Evolutionary conservation across 768 basidiomycete species (phyloP), one percentile per base, ranked within the genome.

Genomic region (Mycena amicta): DNA sequence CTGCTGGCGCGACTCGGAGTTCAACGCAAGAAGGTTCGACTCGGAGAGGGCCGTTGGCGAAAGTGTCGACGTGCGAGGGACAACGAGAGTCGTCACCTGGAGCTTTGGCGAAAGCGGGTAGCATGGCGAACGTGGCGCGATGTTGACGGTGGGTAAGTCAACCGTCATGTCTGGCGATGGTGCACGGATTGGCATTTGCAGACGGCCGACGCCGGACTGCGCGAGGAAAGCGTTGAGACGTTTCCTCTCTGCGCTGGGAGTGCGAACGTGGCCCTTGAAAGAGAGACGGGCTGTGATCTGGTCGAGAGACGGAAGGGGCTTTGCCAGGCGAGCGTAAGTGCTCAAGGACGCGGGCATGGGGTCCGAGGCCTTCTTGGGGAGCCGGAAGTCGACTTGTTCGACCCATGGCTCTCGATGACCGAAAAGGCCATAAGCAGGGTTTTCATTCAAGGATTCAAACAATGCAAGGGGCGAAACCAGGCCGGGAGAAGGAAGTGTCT

Each of bases 221-320:
- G 64, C 62, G 46, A 67, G 57, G 55, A 67, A 67, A 23, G 67
- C 64, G 1, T 62, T 60, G 23, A 67, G 57, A 15, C 64, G 64
- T 26, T 65, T 62, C 47, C 60, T 52, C 54, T 67, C 67, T 25
- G 59, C 56, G 59, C 63, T 56, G 65, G 62, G 71, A 66, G 62
- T 55, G 57, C 59, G 58, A 55, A 71, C 67, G 59, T 74, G 70
- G 51, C 70, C 70, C 30, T 76, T 75, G 25, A 73, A 72, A 59
- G 76, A 79, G 64, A 90, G 65, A 61, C 80, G 88, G 40, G 89
- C 85, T 29, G 85, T 83, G 57, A 92, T 91, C 67, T 92, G 86
- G 63, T 89, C 89, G 59, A 92, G 82, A 25, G 90, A 91, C 22
- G 90, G 90, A 33, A 86, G 67, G 41, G 68, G 63, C 59, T 71